Evolutionary conservation across 768 basidiomycete species (phyloP), one percentile per base, ranked within the genome.

Genomic region (Termitomyces sp.): DNA sequence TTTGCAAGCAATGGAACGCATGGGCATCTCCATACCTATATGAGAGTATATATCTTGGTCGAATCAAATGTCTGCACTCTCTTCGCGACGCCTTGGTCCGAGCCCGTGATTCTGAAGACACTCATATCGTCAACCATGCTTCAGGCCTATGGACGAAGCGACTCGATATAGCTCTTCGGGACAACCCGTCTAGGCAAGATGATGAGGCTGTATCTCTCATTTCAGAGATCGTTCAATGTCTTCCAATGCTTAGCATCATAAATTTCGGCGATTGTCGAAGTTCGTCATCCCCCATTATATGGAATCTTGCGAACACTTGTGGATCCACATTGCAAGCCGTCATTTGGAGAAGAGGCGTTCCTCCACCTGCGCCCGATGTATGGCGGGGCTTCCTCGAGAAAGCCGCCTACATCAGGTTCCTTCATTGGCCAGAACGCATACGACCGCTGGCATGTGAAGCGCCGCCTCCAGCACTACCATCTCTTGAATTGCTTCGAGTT

Each of bases 1-100:
- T 70, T 15, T 71, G 65, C 58, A 70, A 62, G 31, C 31, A 64
- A 31, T 71, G 69, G 68, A 58, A 64, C 16, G 55, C 54, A 5
- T 49, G 68, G 41, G 60, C 62, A 18, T 54, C 54, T 9, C 67
- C 65, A 16, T 63, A 64, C 34, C 65, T 70, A 37, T 72, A 68
- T 55, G 66, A 69, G 53, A 65, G 61, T 50, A 44, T 69, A 28
- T 39, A 62, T 31, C 59, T 69, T 28, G 60, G 59, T 20, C 57
- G 53, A 49, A 52, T 33, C n/a, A 56, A 49, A 31, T 54, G 45
- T 9, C 29, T 67, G 34, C 36, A 44, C 10, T 34, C 62, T 3
- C 37, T 67, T n/a, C 49, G 41, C 13, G 56, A 56, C 34, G 60
- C 58, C n/a, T 50, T 66, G 44, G 42, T 36, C 26, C 46, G 8